Evolutionary conservation across 2,329 filamentous ascomycete species (phyloP).

Genomic region (Aspergillus quadrilineatus): DNA sequence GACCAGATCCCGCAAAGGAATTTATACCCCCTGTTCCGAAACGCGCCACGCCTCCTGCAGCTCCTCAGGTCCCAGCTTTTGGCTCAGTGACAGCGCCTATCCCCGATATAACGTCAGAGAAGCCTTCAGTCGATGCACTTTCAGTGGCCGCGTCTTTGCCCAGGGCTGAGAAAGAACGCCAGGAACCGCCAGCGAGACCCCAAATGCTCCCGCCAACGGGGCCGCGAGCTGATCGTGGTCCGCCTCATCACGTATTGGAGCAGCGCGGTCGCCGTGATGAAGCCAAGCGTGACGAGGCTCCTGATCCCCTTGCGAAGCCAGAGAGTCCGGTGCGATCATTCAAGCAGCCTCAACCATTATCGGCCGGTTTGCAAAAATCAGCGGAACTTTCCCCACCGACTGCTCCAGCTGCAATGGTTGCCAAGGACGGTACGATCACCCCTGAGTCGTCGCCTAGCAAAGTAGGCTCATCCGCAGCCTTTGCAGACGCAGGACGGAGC

Average conservation of each 20-base stretch:
- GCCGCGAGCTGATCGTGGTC: constrained; percentile 43
- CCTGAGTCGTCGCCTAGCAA: constrained; percentile 25
- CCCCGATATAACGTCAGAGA: constrained; percentile 22
- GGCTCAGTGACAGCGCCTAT: constrained; percentile 37
- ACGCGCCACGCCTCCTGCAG: constrained; percentile 39
- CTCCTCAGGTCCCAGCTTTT: constrained; percentile 46
- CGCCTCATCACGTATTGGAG: constrained; percentile 26
- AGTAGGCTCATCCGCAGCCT: constrained; percentile 21
- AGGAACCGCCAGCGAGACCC: constrained; percentile 21
- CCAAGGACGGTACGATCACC: constrained; percentile 23
- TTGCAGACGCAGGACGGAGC: constrained; percentile 28
- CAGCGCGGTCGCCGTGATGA: constrained; percentile 27
- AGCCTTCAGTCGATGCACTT: constrained; percentile 18
- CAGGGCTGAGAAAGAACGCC: constrained; percentile 26
- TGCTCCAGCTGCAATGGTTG: constrained; percentile 37
- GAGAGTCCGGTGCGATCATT: constrained; percentile 27
- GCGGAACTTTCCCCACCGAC: constrained; percentile 37
- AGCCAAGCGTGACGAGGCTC: constrained; percentile 20
- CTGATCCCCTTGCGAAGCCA: constrained; percentile 25
- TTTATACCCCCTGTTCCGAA: constrained; percentile 24
- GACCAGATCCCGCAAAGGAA: constrained; percentile 31
- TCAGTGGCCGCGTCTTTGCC: constrained; percentile 6
- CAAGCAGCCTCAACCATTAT: constrained; percentile 21
- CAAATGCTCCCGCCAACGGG: constrained; percentile 43
- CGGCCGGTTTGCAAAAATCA: constrained; percentile 20